A percentile compares a stretch with the other conserved stretches of the same genome.
These are phyloP conservation scores for Lippia alba DNA, from an alignment of 305 asterid genomes.

Conservation along the genomic window DNA sequence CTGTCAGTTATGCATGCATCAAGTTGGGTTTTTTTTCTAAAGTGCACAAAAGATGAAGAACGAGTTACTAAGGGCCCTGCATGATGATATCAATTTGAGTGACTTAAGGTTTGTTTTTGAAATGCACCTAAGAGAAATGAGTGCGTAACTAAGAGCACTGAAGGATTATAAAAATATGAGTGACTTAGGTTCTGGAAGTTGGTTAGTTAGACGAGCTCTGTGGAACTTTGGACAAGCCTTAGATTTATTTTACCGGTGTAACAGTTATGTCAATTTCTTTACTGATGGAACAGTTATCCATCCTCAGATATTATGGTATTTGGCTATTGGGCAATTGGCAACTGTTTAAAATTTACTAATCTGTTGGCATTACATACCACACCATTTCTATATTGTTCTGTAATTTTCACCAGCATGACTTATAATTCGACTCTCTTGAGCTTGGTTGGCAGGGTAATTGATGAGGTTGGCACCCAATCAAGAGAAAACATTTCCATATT, in stretches of 20 bases:
- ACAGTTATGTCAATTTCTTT: slow-evolving; percentile 3
- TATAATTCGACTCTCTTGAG: slow-evolving; percentile 31
- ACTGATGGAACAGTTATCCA: too few species aligned
- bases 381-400: slow-evolving; percentile 9
- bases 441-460: slow-evolving; percentile 76
- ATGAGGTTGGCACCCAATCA: slow-evolving; percentile 71
- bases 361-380: slow-evolving; percentile 12
- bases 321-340: slow-evolving; percentile 25
- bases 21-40: not conserved
- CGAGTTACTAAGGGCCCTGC: not conserved
- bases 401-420: slow-evolving; percentile 25
- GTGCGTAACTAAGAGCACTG: not conserved
- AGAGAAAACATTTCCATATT: slow-evolving; percentile 65
- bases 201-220: slow-evolving; percentile 14
- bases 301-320: slow-evolving; percentile 19
- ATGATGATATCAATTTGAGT: slow-evolving; percentile 9
- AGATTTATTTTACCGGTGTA: slow-evolving; percentile 13
- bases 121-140: slow-evolving; percentile 1
- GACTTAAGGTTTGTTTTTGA: not conserved
- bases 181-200: slow-evolving; percentile 7
- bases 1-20: slow-evolving; percentile 2
- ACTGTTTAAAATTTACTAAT: not conserved
- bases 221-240: not conserved
- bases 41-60: slow-evolving; percentile 1
- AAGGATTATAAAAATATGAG: slow-evolving; percentile 7